Conservation (phyloP, 2,329 filamentous ascomycete species). For the Domatiomyces globalis region DNA sequence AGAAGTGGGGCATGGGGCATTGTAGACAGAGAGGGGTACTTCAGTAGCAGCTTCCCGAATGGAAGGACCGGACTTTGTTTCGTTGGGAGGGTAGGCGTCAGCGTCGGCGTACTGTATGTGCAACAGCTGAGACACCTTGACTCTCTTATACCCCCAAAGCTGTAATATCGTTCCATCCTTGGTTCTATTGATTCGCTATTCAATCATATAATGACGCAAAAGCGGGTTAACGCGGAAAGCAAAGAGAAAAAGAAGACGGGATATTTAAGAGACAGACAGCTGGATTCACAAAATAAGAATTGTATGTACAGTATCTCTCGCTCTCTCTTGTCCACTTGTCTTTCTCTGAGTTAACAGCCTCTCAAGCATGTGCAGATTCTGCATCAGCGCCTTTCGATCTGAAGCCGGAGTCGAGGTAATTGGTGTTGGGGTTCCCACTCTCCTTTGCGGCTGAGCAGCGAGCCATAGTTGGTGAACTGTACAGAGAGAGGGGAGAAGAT, state of each 20-base stretch:
- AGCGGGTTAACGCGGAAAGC: no score
- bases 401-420: conserved; percentile 58
- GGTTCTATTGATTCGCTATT: no score
- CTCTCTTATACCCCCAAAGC: no score
- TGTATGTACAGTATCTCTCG: not conserved
- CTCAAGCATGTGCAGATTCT: not conserved
- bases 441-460: conserved; percentile 90
- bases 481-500: conserved; percentile 10
- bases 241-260: no score
- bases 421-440: conserved; percentile 60
- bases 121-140: no score
- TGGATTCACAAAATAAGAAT: no score
- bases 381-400: not conserved
- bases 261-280: no score
- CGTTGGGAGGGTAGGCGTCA: not conserved
- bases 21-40: not conserved
- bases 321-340: not conserved
- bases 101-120: not conserved
- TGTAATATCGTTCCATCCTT: no score
- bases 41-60: no score
- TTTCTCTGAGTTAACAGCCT: not conserved
- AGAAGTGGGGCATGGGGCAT: no score
- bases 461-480: conserved; percentile 92
- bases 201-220: no score
- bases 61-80: not conserved